phyloP scores from a whole-genome alignment of 352 stramenopile genomes.

The Phytophthora ramorum region DNA sequence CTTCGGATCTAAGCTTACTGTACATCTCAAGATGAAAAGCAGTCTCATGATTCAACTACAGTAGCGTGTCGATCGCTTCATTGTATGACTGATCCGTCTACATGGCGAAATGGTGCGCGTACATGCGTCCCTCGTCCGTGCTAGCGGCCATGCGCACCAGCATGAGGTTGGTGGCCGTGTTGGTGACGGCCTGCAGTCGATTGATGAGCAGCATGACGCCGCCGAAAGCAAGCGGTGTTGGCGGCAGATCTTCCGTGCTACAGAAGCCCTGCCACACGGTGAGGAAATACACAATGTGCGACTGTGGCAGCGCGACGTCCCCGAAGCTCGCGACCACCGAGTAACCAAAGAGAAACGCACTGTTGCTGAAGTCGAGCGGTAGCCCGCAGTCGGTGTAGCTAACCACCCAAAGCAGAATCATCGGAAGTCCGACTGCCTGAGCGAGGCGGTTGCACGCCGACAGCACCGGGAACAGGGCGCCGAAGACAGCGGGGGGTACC shows the following conservation, averaged over 20 bases:
- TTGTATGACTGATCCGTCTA: constrained; percentile 5
- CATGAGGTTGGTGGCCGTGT: constrained; percentile 63
- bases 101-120: constrained; percentile 39
- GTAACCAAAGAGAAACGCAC: constrained; percentile 57
- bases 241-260: constrained; percentile 47
- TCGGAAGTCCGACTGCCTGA: constrained; percentile 51
- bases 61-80: no score
- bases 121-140: constrained; percentile 48
- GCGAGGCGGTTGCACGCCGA: constrained; percentile 58
- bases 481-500: constrained; percentile 59
- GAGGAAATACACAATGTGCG: constrained; percentile 62
- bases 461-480: constrained; percentile 65
- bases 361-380: constrained; percentile 33
- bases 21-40: no score
- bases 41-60: no score
- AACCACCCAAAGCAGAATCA: constrained; percentile 57
- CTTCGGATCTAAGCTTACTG: no score
- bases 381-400: constrained; percentile 59
- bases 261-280: constrained; percentile 66
- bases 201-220: constrained; percentile 54
- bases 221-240: constrained; percentile 48
- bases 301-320: constrained; percentile 50
- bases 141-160: constrained; percentile 64
- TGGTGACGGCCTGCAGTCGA: constrained; percentile 53
- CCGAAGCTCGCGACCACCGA: constrained; percentile 53